Evolutionary conservation across 805 yeast species (phyloP), one percentile per base, ranked within the genome.

Genomic region (Candida caryicola): DNA sequence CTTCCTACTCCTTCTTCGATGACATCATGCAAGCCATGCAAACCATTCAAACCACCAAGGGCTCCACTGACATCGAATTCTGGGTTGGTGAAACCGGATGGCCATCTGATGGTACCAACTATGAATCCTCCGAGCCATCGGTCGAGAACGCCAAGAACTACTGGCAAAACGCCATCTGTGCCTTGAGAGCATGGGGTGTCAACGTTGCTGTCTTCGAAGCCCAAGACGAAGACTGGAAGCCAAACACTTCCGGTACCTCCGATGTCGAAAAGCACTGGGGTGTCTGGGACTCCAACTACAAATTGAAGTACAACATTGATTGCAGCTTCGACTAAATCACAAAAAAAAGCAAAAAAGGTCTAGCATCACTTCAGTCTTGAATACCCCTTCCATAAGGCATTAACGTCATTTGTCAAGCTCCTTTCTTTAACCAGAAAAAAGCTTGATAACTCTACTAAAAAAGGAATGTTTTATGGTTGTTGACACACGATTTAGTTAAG

Each of bases 1-100:
- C 96, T 18, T 79, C 95, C 13, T 86, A 79, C 76, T 88, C 96
- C 2, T 91, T 90, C 83, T 78, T 88, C 51, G 97, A 90, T 62
- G 97, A 91, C 64, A 87, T 91, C 64, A 89, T 90, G 96, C 97
- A 91, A 76, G 96, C 97, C 50, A 71, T 91, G 63, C 95, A 88
- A 73, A 72, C 74, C 45, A 79, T 91, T 55, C 96, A 91, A 76
- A 72, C 87, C 51, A 65, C 77, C 53, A 90, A 91, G 75, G 96
- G 96, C 46, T 68, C 84, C 44, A 82, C 91, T 42, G 90, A 88
- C 66, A 76, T 91, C 54, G 75, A 80, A 41, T 88, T 90, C 75
- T 90, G 91, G 89, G 93, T 89, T 55, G 96, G 97, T 65, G 96
- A 90, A 74, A 89, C 97, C 49, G 96, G 97, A 53, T 89, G 96